phyloP scores from a whole-genome alignment of 2,329 filamentous ascomycete species.

The Nothophoma quercina region DNA sequence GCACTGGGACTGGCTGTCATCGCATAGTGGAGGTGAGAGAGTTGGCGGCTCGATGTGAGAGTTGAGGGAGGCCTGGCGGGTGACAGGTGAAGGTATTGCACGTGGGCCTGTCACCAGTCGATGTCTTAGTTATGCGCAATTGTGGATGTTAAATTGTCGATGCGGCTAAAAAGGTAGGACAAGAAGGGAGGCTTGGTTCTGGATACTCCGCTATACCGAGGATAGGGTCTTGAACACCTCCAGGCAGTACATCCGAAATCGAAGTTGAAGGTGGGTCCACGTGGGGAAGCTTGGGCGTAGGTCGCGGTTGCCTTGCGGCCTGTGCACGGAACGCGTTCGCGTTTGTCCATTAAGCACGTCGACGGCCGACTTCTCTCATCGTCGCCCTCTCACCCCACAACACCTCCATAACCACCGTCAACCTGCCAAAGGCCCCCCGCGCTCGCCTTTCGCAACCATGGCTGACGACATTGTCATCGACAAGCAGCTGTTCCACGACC shows the following conservation, averaged over 20 bases:
- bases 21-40: constrained; percentile 37
- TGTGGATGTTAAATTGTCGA: too few species aligned
- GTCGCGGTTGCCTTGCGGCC: constrained; percentile 3
- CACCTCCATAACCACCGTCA: constrained; percentile 25
- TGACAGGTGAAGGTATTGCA: constrained; percentile 8
- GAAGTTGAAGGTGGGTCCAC: constrained; percentile 5
- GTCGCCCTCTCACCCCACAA: constrained; percentile 20
- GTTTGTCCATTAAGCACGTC: constrained; percentile 11
- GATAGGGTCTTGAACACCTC: not conserved
- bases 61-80: not conserved
- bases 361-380: constrained; percentile 24
- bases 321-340: constrained; percentile 18
- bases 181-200: too few species aligned
- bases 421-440: constrained; percentile 27
- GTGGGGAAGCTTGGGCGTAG: constrained; percentile 13
- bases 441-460: constrained; percentile 56
- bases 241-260: not conserved
- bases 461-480: constrained; percentile 87
- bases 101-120: constrained; percentile 20
- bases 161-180: too few species aligned
- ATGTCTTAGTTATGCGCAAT: not conserved
- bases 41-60: constrained; percentile 22
- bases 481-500: constrained; percentile 91
- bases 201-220: too few species aligned
- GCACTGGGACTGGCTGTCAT: constrained; percentile 50